Conservation (phyloP, 2,329 filamentous ascomycete species). For the Lasiodiplodia hormozganensis region DNA sequence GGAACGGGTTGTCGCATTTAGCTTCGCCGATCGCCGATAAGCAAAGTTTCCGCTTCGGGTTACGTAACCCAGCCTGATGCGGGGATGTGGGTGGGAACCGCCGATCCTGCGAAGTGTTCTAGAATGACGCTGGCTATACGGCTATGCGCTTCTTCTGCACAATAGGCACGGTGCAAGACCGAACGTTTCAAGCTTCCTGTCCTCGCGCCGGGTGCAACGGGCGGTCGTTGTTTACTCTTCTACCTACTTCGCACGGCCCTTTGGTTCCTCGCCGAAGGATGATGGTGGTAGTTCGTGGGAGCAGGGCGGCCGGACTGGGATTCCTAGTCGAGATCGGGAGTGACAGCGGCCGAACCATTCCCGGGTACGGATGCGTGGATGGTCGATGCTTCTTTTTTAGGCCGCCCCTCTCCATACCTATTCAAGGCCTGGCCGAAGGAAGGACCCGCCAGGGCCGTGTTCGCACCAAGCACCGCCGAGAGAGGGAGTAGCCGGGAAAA, state of each 20-base stretch:
- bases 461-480: not conserved
- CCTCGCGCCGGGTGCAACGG: not conserved
- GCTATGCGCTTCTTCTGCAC: not conserved
- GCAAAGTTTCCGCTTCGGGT: constrained; percentile 7
- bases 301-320: not conserved
- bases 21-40: constrained; percentile 11
- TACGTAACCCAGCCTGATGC: constrained; percentile 10
- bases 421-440: not conserved
- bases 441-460: not conserved
- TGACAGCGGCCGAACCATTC: not conserved
- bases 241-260: not conserved
- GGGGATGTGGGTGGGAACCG: constrained; percentile 7
- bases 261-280: not conserved
- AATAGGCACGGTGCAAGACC: not conserved
- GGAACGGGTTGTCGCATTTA: constrained; percentile 13
- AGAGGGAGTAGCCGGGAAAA: not conserved
- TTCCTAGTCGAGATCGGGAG: constrained; percentile 1
- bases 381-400: not conserved
- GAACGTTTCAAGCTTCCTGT: not conserved
- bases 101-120: constrained; percentile 5
- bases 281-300: not conserved
- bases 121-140: not conserved
- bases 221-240: not conserved
- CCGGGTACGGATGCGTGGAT: not conserved
- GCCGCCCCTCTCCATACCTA: not conserved